These are phyloP conservation scores for Phylloporus arenicola DNA, from an alignment of 768 basidiomycete genomes.

Conservation along the genomic window DNA sequence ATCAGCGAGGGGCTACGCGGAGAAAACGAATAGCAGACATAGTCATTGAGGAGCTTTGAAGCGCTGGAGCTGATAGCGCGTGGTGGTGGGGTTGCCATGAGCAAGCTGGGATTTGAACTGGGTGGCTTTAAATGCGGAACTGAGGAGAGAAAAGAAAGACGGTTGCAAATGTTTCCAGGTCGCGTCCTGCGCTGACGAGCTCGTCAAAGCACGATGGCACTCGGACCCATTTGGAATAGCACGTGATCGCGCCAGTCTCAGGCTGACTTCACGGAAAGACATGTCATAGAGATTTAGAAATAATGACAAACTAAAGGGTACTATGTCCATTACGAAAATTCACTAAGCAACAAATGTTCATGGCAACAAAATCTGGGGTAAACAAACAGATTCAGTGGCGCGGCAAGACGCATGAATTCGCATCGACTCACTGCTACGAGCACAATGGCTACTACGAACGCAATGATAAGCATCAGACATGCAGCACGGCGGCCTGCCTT, in stretches of 20 bases:
- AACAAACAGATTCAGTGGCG: neutral
- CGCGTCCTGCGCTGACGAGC: conserved; percentile 36
- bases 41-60: conserved; percentile 61
- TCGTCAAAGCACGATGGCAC: conserved; percentile 21
- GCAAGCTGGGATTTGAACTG: neutral
- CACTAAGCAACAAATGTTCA: conserved; percentile 10
- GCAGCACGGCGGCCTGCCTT: conserved; percentile 88
- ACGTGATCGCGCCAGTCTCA: conserved; percentile 21
- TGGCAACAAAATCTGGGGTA: conserved; percentile 21
- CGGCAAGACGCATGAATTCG: neutral
- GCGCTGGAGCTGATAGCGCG: conserved; percentile 23
- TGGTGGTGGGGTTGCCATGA: conserved; percentile 23
- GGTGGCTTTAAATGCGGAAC: neutral
- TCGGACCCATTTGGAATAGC: conserved; percentile 30
- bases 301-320: conserved; percentile 19
- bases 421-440: conserved; percentile 75
- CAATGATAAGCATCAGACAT: conserved; percentile 84
- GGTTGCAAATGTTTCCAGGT: conserved; percentile 18
- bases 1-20: conserved; percentile 5
- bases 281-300: conserved; percentile 21
- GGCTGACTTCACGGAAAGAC: neutral
- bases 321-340: conserved; percentile 16
- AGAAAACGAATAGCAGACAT: conserved; percentile 36
- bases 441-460: conserved; percentile 82
- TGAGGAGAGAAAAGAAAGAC: conserved; percentile 8